Conservation (phyloP, 805 yeast genomes). For the Pichia occidentalis region DNA sequence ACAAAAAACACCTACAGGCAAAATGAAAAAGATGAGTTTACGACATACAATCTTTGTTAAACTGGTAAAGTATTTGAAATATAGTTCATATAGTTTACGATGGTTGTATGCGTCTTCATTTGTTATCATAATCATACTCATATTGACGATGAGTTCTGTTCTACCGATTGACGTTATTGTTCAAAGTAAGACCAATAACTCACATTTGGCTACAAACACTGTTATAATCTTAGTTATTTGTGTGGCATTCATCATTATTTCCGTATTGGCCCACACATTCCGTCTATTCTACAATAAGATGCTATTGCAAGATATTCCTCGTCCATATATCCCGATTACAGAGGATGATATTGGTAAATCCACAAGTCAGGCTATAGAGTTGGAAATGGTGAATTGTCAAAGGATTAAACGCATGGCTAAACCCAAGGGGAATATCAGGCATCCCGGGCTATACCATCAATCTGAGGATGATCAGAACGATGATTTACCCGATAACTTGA, state of each 20-base stretch:
- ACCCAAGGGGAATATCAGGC: constrained; percentile 39
- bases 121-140: constrained; percentile 33
- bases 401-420: constrained; percentile 34
- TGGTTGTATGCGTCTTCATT: constrained; percentile 45
- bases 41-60: too few relatives aligned
- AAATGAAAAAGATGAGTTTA: too few relatives aligned
- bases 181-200: constrained; percentile 44
- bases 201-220: constrained; percentile 63
- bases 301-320: constrained; percentile 70
- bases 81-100: too few relatives aligned
- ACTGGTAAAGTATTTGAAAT: not conserved
- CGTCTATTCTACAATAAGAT: constrained; percentile 54
- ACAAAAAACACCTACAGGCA: too few relatives aligned
- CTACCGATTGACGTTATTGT: constrained; percentile 76
- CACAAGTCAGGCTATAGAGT: constrained; percentile 34
- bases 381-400: constrained; percentile 38
- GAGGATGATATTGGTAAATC: constrained; percentile 51
- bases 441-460: constrained; percentile 41
- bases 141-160: constrained; percentile 57
- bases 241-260: constrained; percentile 48
- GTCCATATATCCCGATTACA: constrained; percentile 63
- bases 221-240: constrained; percentile 73
- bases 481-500: constrained; percentile 26
- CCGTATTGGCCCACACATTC: constrained; percentile 46
- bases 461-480: constrained; percentile 3